Conservation (phyloP, 208 protist genomes). For the Entamoeba dispar region DNA sequence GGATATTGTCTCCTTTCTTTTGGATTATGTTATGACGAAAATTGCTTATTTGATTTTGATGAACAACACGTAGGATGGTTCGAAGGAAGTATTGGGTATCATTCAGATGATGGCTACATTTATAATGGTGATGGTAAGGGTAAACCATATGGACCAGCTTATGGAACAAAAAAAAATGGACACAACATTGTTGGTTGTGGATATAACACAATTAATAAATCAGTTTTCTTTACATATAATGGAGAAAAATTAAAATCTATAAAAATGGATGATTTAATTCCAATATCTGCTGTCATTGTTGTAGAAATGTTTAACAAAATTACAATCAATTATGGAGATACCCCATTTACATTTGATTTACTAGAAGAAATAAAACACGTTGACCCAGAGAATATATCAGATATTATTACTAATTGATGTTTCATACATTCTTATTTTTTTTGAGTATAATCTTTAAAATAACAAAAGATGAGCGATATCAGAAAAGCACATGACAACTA, state of each 20-base stretch:
- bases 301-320: neutral
- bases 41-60: neutral
- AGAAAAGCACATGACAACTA: neutral
- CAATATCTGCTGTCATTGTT: neutral
- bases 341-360: neutral
- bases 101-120: neutral
- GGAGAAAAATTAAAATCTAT: neutral
- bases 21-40: neutral
- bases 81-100: neutral
- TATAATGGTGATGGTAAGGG: neutral
- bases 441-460: too few species aligned
- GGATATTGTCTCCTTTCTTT: neutral
- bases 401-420: too few species aligned
- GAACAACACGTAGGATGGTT: neutral
- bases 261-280: neutral
- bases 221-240: neutral
- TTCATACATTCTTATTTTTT: too few species aligned
- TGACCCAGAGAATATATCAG: neutral
- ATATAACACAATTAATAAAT: neutral
- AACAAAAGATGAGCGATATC: neutral
- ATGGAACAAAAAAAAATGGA: neutral
- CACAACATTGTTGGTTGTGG: neutral
- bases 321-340: neutral
- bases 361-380: neutral
- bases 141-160: neutral